phyloP scores from a whole-genome alignment of 2,329 filamentous ascomycete genomes.

The Pyrenophora graminea region DNA sequence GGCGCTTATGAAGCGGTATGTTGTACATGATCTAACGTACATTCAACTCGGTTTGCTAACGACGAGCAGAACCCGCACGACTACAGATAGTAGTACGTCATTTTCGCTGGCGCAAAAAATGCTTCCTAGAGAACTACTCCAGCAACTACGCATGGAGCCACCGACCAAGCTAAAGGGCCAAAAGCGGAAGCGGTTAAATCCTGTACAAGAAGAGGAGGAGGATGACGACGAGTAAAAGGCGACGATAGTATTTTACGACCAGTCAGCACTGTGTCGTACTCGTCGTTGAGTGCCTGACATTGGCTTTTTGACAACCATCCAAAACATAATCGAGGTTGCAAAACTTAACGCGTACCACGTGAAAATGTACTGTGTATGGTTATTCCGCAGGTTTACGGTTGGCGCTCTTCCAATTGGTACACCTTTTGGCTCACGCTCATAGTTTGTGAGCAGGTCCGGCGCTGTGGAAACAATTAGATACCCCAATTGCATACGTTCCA shows the following conservation, averaged over 20 bases:
- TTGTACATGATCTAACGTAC: conserved; percentile 32
- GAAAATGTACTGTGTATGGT: conserved; percentile 97
- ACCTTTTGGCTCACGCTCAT: conserved; percentile 76
- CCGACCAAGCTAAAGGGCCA: conserved; percentile 52
- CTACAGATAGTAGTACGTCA: conserved; percentile 70
- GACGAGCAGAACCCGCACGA: conserved; percentile 58
- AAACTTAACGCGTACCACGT: conserved; percentile 90
- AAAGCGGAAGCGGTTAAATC: conserved; percentile 50
- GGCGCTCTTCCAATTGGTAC: conserved; percentile 86
- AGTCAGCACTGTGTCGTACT: conserved; percentile 75
- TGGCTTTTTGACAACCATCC: conserved; percentile 90
- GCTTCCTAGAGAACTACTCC: conserved; percentile 79
- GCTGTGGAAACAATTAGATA: conserved; percentile 56
- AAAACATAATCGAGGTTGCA: conserved; percentile 93
- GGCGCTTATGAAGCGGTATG: conserved; percentile 80
- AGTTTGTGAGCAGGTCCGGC: conserved; percentile 75
- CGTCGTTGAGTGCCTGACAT: conserved; percentile 72
- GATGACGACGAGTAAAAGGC: conserved; percentile 49
- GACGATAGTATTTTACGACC: conserved; percentile 56
- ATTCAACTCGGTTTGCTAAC: conserved; percentile 9
- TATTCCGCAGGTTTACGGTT: conserved; percentile 92
- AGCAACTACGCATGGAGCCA: conserved; percentile 72
- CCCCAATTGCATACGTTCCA: conserved; percentile 14
- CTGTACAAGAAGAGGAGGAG: conserved; percentile 51
- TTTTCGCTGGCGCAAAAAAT: conserved; percentile 86